phyloP scores from a whole-genome alignment of 1,284 basidiomycete genomes.

The Hypsizygus ulmarius region DNA sequence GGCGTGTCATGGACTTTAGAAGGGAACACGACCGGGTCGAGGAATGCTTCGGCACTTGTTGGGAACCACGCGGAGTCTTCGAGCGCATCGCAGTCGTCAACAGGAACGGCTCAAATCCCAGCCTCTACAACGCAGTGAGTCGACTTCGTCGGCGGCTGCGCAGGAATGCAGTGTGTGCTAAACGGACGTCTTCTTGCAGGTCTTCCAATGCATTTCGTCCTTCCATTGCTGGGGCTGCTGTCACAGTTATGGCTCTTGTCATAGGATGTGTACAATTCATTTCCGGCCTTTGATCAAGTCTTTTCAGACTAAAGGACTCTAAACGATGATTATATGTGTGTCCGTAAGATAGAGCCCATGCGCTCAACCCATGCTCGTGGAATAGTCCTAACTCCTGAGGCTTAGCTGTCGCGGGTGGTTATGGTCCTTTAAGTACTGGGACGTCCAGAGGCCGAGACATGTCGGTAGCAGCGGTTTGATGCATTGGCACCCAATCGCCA shows the following conservation, averaged over 20 bases:
- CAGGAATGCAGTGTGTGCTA: neutral
- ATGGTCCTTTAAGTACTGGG: too few relatives aligned
- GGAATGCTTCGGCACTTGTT: constrained; percentile 45
- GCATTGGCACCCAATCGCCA: too few relatives aligned
- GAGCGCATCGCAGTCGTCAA: constrained; percentile 1
- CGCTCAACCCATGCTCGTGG: too few relatives aligned
- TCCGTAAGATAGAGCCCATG: too few relatives aligned
- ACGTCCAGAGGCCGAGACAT: neutral
- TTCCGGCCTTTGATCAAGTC: neutral
- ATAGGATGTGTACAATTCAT: constrained; percentile 10
- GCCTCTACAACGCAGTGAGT: constrained; percentile 8
- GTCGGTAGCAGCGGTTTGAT: too few relatives aligned
- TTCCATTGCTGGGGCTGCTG: neutral
- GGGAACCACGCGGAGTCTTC: constrained; percentile 30
- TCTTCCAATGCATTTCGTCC: constrained; percentile 4
- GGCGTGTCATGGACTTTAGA: constrained; percentile 72
- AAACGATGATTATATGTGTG: too few relatives aligned
- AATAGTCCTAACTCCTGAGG: too few relatives aligned
- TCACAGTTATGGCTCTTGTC: constrained; percentile 6
- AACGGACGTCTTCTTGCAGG: neutral
- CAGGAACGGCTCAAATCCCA: neutral
- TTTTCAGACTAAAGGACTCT: neutral
- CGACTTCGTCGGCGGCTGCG: neutral
- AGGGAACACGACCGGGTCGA: constrained; percentile 56
- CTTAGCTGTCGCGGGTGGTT: too few relatives aligned